These are phyloP conservation scores for Nemania sp. DNA, from an alignment of 2,329 filamentous ascomycete species.

Conservation along the genomic window DNA sequence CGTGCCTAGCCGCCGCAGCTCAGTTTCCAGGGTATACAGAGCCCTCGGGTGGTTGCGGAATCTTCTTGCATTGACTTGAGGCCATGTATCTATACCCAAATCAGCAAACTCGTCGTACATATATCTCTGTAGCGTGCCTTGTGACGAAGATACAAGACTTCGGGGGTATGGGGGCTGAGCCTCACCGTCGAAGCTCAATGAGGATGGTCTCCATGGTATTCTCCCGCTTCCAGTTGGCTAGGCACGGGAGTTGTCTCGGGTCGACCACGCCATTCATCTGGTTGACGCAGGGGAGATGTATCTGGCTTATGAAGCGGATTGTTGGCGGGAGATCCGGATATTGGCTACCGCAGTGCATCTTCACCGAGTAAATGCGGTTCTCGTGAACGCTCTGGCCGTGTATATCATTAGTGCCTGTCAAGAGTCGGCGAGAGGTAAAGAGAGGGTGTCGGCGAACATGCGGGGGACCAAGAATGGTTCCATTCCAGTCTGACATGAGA, in stretches of 20 bases:
- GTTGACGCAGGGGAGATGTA: constrained; percentile 96
- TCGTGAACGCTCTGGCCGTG: constrained; percentile 80
- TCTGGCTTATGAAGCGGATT: constrained; percentile 89
- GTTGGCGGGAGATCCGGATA: constrained; percentile 90
- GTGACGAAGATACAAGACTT: no score
- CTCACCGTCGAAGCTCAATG: constrained; percentile 79
- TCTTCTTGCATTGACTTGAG: constrained; percentile 86
- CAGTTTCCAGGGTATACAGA: constrained; percentile 45
- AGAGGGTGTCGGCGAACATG: constrained; percentile 65
- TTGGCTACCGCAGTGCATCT: constrained; percentile 88
- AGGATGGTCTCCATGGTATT: constrained; percentile 95
- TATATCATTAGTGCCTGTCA: neutral
- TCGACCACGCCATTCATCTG: constrained; percentile 81
- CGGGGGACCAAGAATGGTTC: constrained; percentile 93
- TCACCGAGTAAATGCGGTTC: constrained; percentile 98
- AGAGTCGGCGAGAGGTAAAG: neutral
- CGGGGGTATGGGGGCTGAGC: neutral
- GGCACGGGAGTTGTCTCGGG: constrained; percentile 77
- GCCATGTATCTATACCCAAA: constrained; percentile 78
- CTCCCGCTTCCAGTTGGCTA: constrained; percentile 87
- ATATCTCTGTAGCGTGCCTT: constrained; percentile 29
- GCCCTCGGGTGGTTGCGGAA: constrained; percentile 89
- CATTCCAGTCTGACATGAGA: constrained; percentile 98
- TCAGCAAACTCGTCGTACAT: constrained; percentile 20
- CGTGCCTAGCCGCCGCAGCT: neutral